Evolutionary conservation across 2,329 filamentous ascomycete species (phyloP).

Genomic region (Sarocladium brachiariae): DNA sequence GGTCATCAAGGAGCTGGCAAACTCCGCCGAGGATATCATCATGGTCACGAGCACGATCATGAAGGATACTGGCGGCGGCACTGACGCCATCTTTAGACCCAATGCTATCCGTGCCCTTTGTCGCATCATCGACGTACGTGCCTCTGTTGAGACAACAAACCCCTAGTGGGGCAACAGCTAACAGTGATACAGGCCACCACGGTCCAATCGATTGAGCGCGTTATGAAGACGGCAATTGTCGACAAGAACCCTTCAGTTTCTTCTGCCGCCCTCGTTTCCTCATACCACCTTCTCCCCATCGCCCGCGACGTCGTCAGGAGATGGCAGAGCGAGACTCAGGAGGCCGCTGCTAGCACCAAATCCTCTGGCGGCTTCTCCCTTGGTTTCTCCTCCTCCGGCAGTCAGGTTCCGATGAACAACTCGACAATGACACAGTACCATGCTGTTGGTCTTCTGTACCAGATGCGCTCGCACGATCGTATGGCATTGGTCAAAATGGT

Average conservation of each 20-base stretch:
- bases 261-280: slow-evolving; percentile 90
- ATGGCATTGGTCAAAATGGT: slow-evolving; percentile 99
- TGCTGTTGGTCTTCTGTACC: slow-evolving; percentile 92
- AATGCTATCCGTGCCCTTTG: slow-evolving; percentile 95
- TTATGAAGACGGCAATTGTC: slow-evolving; percentile 98
- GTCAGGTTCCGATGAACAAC: slow-evolving; percentile 73
- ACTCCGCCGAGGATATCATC: slow-evolving; percentile 95
- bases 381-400: slow-evolving; percentile 77
- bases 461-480: slow-evolving; percentile 94
- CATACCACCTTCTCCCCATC: slow-evolving; percentile 94
- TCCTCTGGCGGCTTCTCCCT: slow-evolving; percentile 85
- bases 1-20: slow-evolving; percentile 93
- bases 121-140: slow-evolving; percentile 86
- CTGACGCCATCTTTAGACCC: slow-evolving; percentile 86
- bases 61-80: slow-evolving; percentile 97
- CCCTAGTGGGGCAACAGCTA: slow-evolving; percentile 3
- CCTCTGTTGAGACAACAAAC: not conserved
- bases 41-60: slow-evolving; percentile 99
- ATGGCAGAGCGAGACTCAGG: slow-evolving; percentile 98
- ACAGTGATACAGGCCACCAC: slow-evolving; percentile 63
- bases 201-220: slow-evolving; percentile 93
- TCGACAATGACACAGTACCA: slow-evolving; percentile 99
- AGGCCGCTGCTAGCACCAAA: slow-evolving; percentile 86
- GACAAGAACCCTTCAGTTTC: slow-evolving; percentile 98
- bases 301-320: slow-evolving; percentile 90